Conservation (phyloP, 768 basidiomycete genomes). For the Termitomyces sp. region DNA sequence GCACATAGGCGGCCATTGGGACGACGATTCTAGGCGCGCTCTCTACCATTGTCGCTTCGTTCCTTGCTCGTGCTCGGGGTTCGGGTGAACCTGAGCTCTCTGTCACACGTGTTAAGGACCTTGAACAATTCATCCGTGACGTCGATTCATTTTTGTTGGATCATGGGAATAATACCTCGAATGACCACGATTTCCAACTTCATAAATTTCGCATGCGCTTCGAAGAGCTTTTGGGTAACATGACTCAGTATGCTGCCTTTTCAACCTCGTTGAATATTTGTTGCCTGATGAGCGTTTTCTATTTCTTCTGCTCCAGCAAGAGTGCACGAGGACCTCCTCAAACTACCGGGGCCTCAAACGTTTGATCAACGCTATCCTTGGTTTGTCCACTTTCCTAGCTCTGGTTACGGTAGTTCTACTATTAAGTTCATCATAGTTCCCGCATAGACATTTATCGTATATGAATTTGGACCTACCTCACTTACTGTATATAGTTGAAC, state of each 20-base stretch:
- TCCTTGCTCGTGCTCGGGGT: conserved; percentile 64
- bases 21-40: conserved; percentile 43
- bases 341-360: not conserved
- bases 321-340: not conserved
- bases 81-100: conserved; percentile 68
- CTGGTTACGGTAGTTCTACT: no score
- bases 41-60: conserved; percentile 64
- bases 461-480: not conserved
- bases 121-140: conserved; percentile 66
- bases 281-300: not conserved
- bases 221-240: conserved; percentile 43
- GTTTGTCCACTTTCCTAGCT: not conserved
- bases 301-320: not conserved
- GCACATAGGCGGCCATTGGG: conserved; percentile 29
- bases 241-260: conserved; percentile 4
- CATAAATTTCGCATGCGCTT: conserved; percentile 31
- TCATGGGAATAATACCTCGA: conserved; percentile 34
- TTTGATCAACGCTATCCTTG: not conserved
- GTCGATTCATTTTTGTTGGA: conserved; percentile 54
- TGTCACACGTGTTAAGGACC: conserved; percentile 46
- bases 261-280: not conserved
- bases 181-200: conserved; percentile 32
- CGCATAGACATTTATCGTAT: not conserved
- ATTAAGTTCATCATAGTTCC: not conserved
- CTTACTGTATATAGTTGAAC: no score